These are phyloP conservation scores for Suillus plorans DNA, from an alignment of 768 basidiomycete species.

Conservation along the genomic window DNA sequence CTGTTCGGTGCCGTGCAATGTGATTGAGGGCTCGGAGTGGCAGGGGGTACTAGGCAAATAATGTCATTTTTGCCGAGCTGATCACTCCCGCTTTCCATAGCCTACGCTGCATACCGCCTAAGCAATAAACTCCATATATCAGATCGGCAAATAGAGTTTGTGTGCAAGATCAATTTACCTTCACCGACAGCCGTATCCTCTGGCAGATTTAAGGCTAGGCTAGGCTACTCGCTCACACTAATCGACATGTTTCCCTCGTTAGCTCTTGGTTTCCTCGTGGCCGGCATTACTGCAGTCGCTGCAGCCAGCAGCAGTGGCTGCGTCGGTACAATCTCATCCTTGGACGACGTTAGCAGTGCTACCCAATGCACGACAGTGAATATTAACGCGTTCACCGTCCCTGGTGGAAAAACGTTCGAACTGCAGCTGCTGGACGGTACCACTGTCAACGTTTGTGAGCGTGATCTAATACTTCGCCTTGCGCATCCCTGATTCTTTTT, in stretches of 20 bases:
- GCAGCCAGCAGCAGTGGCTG: constrained; percentile 25
- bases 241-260: constrained; percentile 12
- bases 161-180: neutral
- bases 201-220: neutral
- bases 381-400: constrained; percentile 56
- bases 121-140: neutral
- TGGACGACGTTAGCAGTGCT: constrained; percentile 50
- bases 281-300: constrained; percentile 16
- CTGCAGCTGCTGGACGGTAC: constrained; percentile 47
- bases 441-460: constrained; percentile 59
- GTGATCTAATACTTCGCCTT: neutral
- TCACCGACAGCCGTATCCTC: neutral
- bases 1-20: too few relatives aligned
- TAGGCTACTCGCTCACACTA: neutral
- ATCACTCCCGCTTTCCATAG: too few relatives aligned
- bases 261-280: constrained; percentile 18
- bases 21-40: too few relatives aligned
- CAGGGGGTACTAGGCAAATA: too few relatives aligned
- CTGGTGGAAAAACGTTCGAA: constrained; percentile 49
- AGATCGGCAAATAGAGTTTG: neutral
- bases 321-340: constrained; percentile 54
- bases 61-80: too few relatives aligned
- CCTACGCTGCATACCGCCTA: neutral
- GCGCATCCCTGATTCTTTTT: neutral
- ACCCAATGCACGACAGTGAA: constrained; percentile 57